Evolutionary conservation across 108 stramenopile genomes (phyloP), one percentile per base, ranked within the genome.

Genomic region (Asterionellopsis glacialis): DNA sequence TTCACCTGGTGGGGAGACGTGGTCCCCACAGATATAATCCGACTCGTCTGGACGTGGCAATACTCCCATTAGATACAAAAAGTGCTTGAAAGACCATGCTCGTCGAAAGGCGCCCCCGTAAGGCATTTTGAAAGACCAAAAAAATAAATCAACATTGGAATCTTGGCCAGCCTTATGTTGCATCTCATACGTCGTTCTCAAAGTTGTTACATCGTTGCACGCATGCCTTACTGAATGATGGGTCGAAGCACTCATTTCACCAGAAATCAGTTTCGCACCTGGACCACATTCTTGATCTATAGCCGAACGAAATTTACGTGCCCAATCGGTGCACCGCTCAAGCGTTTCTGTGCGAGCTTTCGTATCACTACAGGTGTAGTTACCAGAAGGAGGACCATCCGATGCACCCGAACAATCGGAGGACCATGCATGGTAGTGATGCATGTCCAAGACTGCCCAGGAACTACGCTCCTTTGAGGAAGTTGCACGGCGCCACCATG

Each of bases 351-450:
- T 48, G 27, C 61, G 72, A 0, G 38, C 66, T 2, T 59, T 61
- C 15, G 63, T 65, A 53, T 81, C 78, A 0, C 70, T 57, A 54
- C 84, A 84, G 1, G 79, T 70, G 45, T 84, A 87, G 9, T 64
- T 51, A 14, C 67, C 86, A 23, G 67, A 51, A 9, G 77, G 73
- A 43, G 67, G 72, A 9, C 85, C 85, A 56, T 87, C 83, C 6
- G 79, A 64, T 9, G 86, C 61, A 23, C 88, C 88, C 12, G 65
- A 65, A 42, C 88, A 89, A n/a, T 57, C 48, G 5, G 54, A 11
- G 11, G 71, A 77, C 88, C 88, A 89, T 2, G 87, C 82, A 55
- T 89, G 82, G 41, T 89, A 89, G 51, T 85, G 83, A 68, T 89
- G 88, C 13, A 89, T 77, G 55, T 89, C 88, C 62, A 89, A 69